These are phyloP conservation scores for Claviceps maximensis DNA, from an alignment of 2,329 filamentous ascomycete species.

Conservation along the genomic window DNA sequence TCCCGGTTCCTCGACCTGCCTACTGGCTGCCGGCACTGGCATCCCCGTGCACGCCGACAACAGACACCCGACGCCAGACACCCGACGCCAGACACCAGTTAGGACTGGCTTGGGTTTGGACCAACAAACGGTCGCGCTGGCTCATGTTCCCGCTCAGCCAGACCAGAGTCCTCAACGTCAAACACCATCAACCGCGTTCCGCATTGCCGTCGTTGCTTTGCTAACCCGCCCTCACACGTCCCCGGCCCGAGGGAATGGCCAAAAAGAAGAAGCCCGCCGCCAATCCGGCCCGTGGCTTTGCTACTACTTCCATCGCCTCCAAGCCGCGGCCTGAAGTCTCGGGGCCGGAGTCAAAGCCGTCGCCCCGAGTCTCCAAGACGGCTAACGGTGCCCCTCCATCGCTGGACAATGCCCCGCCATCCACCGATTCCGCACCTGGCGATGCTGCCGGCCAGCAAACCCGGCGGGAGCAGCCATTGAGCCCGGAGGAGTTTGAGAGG, in stretches of 20 bases:
- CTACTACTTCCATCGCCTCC: conserved; percentile 83
- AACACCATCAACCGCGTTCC: not conserved
- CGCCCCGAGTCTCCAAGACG: conserved; percentile 13
- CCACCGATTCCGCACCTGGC: conserved; percentile 7
- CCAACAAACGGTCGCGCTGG: not conserved
- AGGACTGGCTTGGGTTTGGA: too few relatives aligned
- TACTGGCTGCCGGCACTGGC: not conserved
- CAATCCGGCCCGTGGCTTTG: conserved; percentile 85
- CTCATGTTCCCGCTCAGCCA: not conserved
- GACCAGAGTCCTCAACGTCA: not conserved
- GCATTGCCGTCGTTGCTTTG: not conserved
- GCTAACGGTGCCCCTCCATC: conserved; percentile 12
- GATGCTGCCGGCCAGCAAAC: conserved; percentile 4
- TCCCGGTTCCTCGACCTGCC: too few relatives aligned
- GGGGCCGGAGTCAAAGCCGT: conserved; percentile 21
- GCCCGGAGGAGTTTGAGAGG: conserved; percentile 77
- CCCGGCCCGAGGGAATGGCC: conserved; percentile 42
- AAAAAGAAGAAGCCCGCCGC: conserved; percentile 86
- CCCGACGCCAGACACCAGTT: not conserved
- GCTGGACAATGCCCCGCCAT: conserved; percentile 15
- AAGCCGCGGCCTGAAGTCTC: conserved; percentile 54
- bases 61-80: not conserved
- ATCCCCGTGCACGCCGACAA: not conserved
- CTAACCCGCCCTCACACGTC: not conserved
- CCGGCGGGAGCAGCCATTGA: conserved; percentile 38